Base-by-base conservation (phyloP, 805 yeast genomes). In the Sugiyamaella valdiviana region DNA sequence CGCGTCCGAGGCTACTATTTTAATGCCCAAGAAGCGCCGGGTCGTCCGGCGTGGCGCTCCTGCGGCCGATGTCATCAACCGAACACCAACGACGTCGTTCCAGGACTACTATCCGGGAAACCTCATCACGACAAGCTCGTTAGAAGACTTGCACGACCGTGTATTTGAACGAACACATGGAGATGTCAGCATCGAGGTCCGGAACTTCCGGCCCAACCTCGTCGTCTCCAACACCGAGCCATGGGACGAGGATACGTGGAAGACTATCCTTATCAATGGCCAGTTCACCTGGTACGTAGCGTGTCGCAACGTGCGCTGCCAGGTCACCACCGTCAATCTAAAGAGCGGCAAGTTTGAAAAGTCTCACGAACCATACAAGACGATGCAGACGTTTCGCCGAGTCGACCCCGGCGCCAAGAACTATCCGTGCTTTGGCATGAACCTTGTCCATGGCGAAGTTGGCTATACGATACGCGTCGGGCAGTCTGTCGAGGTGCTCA, bases 241-340 rank as follows among this genome's bases (percentile, higher is more conserved):
- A 12, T 66, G 59, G 58, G 60, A 55, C 22, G 69, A 64, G 39
- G 69, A 66, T 43, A 63, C 58, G 44, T 66, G 67, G 67, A 49
- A 53, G n/a, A 29, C 36, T 15, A 41, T 65, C 20, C 20, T 37
- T 17, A 51, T 64, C 19, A 58, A 55, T 14, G 46, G 45, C 4
- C 53, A 43, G 15, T 57, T 61, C 43, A 48, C 39, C 14, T 63
- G 61, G 62, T 44, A 46, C 22, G 60, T 64, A 2, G 53, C 62
- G 16, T 51, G 57, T 20, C 56, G 58, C 17, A 53, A 59, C 44
- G 57, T 57, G 9, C 57, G 70, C 14, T 66, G 70, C 54, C 55
- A 57, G 2, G 60, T 65, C 37, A 63, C 69, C 2, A 62, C 65
- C 1, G 60, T 66, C 22, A 58, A 64, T 32, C 50, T 54, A 12